Conservation (phyloP, 2,329 filamentous ascomycete species). For the Magnaporthiopsis incrustans region DNA sequence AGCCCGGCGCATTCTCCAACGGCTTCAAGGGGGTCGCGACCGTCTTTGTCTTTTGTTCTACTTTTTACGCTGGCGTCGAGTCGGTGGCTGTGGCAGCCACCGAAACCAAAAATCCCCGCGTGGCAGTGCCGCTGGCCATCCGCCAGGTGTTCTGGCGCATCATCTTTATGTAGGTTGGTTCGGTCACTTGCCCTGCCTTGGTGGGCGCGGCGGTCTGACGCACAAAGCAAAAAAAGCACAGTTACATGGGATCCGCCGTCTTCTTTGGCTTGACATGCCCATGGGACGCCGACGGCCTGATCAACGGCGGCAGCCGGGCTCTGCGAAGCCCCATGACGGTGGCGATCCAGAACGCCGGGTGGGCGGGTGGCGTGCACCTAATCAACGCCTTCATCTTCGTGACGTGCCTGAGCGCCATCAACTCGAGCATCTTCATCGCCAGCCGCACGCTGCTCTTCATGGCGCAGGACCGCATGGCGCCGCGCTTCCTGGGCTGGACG, state of each 20-base stretch:
- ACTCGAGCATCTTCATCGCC: constrained; percentile 70
- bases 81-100: constrained; percentile 56
- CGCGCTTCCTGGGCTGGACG: constrained; percentile 59
- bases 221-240: background rate
- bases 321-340: constrained; percentile 67
- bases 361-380: constrained; percentile 63
- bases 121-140: constrained; percentile 49
- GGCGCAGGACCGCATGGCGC: constrained; percentile 66
- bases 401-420: constrained; percentile 64
- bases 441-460: constrained; percentile 69
- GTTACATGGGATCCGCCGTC: constrained; percentile 60
- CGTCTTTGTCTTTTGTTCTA: constrained; percentile 63
- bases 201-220: background rate
- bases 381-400: constrained; percentile 73
- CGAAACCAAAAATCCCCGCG: constrained; percentile 49
- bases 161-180: constrained; percentile 34
- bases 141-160: constrained; percentile 55
- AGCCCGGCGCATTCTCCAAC: constrained; percentile 62
- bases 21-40: constrained; percentile 58
- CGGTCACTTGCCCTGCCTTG: background rate
- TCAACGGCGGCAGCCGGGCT: constrained; percentile 53
- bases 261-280: constrained; percentile 71
- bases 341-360: constrained; percentile 66
- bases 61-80: constrained; percentile 62
- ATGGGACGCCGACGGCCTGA: constrained; percentile 55